Percentiles rank a stretch among this genome's conserved stretches.
Evolutionary conservation across 164 flowering plant genomes (phyloP).

Genomic region (Piper betle): DNA sequence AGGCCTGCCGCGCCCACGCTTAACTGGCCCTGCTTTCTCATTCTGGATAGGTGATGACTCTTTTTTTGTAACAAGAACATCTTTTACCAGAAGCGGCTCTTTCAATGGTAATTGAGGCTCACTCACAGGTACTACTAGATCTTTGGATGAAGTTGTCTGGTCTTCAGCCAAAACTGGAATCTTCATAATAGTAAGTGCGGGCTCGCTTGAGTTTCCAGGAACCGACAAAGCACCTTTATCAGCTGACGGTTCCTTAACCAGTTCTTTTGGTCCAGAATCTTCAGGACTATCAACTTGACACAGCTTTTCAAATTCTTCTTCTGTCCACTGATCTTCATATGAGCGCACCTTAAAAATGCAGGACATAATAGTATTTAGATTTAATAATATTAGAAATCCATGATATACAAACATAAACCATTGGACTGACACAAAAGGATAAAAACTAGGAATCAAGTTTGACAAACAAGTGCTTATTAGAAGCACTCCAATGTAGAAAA

Average conservation of each 20-base stretch:
- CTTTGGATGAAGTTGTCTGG: slow-evolving; percentile 1
- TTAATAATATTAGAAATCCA: too few relatives aligned
- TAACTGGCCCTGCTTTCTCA: slow-evolving; percentile 46
- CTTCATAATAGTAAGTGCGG: background rate
- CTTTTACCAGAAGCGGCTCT: slow-evolving; percentile 1
- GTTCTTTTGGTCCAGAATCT: slow-evolving; percentile 45
- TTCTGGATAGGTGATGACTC: slow-evolving; percentile 7
- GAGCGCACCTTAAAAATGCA: slow-evolving; percentile 65
- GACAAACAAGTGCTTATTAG: background rate
- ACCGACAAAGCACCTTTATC: slow-evolving; percentile 20
- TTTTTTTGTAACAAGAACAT: slow-evolving; percentile 1
- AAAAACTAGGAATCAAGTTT: background rate
- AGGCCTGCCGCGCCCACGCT: slow-evolving; percentile 95
- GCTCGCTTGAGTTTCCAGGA: background rate
- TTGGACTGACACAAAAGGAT: background rate
- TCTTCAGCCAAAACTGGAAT: slow-evolving; percentile 13
- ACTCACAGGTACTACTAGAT: background rate
- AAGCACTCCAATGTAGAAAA: background rate
- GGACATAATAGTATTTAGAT: background rate
- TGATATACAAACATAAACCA: background rate
- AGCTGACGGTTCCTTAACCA: slow-evolving; percentile 15
- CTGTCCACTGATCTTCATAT: slow-evolving; percentile 97
- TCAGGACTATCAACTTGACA: slow-evolving; percentile 78
- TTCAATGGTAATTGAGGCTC: background rate
- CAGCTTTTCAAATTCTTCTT: slow-evolving; percentile 95